phyloP scores from a whole-genome alignment of 768 basidiomycete genomes.

The Punctularia strigosozonata region DNA sequence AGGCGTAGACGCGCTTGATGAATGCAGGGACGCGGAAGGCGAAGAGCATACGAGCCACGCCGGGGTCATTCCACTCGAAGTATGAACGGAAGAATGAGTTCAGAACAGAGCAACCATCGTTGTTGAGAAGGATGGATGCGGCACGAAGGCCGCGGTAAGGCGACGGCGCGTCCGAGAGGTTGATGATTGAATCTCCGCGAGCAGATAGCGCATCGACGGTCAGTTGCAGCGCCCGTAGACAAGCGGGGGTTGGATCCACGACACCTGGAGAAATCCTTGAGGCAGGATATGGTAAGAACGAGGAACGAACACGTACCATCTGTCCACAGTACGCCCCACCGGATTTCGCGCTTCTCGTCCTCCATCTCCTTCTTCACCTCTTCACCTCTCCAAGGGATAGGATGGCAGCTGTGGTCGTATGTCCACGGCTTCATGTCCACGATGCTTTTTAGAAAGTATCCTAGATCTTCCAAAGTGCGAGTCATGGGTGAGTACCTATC shows the following conservation, averaged over 20 bases:
- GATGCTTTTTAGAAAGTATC: constrained; percentile 54
- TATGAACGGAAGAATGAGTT: not conserved
- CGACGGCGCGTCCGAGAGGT: no score
- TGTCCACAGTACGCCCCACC: constrained; percentile 55
- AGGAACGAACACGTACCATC: constrained; percentile 33
- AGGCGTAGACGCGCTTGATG: constrained; percentile 33
- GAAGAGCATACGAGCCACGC: constrained; percentile 26
- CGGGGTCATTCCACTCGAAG: constrained; percentile 37
- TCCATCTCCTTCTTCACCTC: constrained; percentile 37
- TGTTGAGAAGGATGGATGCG: no score
- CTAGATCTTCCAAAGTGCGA: constrained; percentile 45
- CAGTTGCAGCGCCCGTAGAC: constrained; percentile 41
- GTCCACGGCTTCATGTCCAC: constrained; percentile 52
- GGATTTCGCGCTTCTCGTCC: no score
- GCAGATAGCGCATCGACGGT: no score
- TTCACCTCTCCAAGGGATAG: constrained; percentile 27
- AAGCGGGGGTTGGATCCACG: constrained; percentile 47
- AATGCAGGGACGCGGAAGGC: constrained; percentile 34
- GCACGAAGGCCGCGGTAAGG: no score
- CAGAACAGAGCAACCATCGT: constrained; percentile 35
- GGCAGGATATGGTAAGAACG: not conserved
- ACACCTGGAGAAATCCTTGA: constrained; percentile 26
- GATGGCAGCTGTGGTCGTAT: constrained; percentile 40
- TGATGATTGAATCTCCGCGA: no score
- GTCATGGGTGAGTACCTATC: constrained; percentile 56